These are phyloP conservation scores for Penicillium sp. DNA, from an alignment of 2,329 filamentous ascomycete genomes.

Conservation along the genomic window DNA sequence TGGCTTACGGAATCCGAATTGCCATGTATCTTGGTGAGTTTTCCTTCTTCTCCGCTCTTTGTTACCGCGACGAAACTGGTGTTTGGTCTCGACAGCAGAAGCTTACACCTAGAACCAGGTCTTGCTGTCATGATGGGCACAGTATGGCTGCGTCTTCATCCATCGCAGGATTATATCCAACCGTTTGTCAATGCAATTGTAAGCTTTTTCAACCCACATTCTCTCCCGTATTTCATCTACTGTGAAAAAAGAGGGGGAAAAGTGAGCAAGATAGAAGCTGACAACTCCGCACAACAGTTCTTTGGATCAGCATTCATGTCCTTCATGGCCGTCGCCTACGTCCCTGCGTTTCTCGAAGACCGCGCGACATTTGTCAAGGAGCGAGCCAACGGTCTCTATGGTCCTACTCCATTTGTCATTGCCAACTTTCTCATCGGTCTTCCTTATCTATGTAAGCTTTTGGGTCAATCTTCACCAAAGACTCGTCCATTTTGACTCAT, in stretches of 20 bases:
- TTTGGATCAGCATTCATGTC: conserved; percentile 70
- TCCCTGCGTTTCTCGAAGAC: conserved; percentile 78
- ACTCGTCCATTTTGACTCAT: not conserved
- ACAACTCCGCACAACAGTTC: conserved; percentile 40
- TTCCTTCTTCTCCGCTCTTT: conserved; percentile 9
- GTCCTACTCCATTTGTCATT: conserved; percentile 63
- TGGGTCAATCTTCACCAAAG: not conserved
- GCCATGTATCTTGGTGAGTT: conserved; percentile 66
- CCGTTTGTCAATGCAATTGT: conserved; percentile 75
- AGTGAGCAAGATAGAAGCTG: not conserved
- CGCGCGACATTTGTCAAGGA: conserved; percentile 68
- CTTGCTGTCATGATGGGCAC: conserved; percentile 84
- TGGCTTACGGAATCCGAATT: conserved; percentile 76
- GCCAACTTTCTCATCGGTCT: conserved; percentile 78
- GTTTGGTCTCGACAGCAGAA: too few relatives aligned
- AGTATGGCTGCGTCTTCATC: conserved; percentile 68
- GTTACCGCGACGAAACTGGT: not conserved
- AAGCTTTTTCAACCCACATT: conserved; percentile 15
- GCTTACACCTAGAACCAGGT: conserved; percentile 31
- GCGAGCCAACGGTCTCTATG: conserved; percentile 73
- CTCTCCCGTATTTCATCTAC: too few relatives aligned
- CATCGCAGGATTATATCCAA: conserved; percentile 67
- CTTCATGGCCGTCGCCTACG: conserved; percentile 79
- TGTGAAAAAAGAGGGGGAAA: too few relatives aligned
- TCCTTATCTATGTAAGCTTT: conserved; percentile 61